A percentile compares a stretch with the other conserved stretches of the same genome.
phyloP scores from a whole-genome alignment of 2,329 filamentous ascomycete genomes.

The Paraphaeosphaeria sporulosa region DNA sequence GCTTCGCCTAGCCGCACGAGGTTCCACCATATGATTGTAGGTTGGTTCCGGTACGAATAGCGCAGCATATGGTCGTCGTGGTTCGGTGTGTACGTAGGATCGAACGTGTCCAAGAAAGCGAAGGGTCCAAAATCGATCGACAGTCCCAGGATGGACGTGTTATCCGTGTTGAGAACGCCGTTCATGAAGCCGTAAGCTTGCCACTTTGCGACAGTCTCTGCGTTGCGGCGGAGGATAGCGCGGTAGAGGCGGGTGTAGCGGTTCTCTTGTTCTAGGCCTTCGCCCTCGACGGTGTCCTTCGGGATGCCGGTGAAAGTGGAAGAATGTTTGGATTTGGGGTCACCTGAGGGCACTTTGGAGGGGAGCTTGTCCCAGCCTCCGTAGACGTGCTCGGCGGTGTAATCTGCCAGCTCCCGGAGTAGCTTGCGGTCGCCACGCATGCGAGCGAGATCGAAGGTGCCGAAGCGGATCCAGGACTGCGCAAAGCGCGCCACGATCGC shows the following conservation, averaged over 20 bases:
- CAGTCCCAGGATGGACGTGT: slow-evolving; percentile 88
- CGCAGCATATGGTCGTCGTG: slow-evolving; percentile 89
- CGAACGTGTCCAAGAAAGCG: slow-evolving; percentile 97
- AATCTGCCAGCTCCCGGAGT: slow-evolving; percentile 78
- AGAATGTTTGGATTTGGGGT: slow-evolving; percentile 59
- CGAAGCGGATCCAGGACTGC: slow-evolving; percentile 87
- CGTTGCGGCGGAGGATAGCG: slow-evolving; percentile 85
- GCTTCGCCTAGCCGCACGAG: slow-evolving; percentile 89
- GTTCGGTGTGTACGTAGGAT: slow-evolving; percentile 93
- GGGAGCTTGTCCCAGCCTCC: slow-evolving; percentile 87
- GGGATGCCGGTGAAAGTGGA: slow-evolving; percentile 57
- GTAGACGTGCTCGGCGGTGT: slow-evolving; percentile 87
- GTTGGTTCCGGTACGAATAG: slow-evolving; percentile 93
- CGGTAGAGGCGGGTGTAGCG: slow-evolving; percentile 87
- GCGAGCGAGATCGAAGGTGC: slow-evolving; percentile 93
- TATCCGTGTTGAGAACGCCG: slow-evolving; percentile 96
- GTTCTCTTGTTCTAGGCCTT: slow-evolving; percentile 76
- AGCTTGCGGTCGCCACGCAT: slow-evolving; percentile 79
- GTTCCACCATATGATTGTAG: slow-evolving; percentile 99
- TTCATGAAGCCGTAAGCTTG: slow-evolving; percentile 99
- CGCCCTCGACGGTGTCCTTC: slow-evolving; percentile 70
- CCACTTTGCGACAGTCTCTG: slow-evolving; percentile 88
- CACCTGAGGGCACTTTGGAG: slow-evolving; percentile 56
- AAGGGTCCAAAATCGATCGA: slow-evolving; percentile 97
- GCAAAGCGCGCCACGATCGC: slow-evolving; percentile 94